Percentiles rank a stretch among this genome's conserved stretches.
These are phyloP conservation scores for Talaromyces marneffei DNA, from an alignment of 2,329 filamentous ascomycete genomes.

Conservation along the genomic window DNA sequence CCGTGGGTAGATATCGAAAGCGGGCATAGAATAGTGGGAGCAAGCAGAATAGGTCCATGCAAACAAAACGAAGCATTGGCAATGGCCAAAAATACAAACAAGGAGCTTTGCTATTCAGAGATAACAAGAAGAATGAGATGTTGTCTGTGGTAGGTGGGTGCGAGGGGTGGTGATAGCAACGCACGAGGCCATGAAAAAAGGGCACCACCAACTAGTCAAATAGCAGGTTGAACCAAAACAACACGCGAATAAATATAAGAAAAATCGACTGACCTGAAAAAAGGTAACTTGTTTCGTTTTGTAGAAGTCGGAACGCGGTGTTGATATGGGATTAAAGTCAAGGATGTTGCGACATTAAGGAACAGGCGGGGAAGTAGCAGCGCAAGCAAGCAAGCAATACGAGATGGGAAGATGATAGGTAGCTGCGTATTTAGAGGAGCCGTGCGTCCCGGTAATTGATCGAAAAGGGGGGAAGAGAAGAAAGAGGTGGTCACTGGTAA, in stretches of 20 bases:
- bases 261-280: constrained; percentile 1
- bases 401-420: neutral
- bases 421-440: neutral
- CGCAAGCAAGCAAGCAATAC: neutral
- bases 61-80: neutral
- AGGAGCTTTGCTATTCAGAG: neutral
- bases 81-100: neutral
- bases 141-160: neutral
- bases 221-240: neutral
- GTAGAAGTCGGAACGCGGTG: neutral
- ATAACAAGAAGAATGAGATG: neutral
- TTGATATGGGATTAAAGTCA: neutral
- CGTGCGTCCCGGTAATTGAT: neutral
- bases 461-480: neutral
- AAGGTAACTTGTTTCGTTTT: neutral
- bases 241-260: neutral
- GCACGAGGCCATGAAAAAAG: neutral
- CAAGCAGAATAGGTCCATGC: neutral
- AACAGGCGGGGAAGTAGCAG: constrained; percentile 13
- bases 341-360: constrained; percentile 4
- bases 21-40: neutral
- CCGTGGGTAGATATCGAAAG: neutral
- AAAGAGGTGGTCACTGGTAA: neutral
- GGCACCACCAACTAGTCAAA: neutral
- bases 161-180: constrained; percentile 6